These are phyloP conservation scores for Vararia minispora DNA, from an alignment of 768 basidiomycete genomes.

Conservation along the genomic window DNA sequence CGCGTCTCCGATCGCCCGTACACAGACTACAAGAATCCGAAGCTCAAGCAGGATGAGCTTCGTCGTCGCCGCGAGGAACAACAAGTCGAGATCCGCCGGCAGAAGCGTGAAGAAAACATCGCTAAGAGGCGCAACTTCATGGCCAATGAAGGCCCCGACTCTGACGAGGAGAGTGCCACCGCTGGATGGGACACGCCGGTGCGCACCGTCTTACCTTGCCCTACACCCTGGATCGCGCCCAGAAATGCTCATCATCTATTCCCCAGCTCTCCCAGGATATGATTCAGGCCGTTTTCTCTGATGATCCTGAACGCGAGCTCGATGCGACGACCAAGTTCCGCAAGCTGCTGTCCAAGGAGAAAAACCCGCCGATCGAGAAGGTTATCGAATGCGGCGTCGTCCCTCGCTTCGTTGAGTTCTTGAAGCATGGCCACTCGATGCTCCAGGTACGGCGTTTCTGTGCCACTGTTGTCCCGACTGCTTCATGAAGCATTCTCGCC, in stretches of 20 bases:
- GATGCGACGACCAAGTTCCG: slow-evolving; percentile 98
- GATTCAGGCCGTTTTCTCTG: slow-evolving; percentile 87
- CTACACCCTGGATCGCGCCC: no score
- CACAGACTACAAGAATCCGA: slow-evolving; percentile 85
- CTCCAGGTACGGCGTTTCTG: slow-evolving; percentile 47
- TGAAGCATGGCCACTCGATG: slow-evolving; percentile 71
- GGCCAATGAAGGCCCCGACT: slow-evolving; percentile 62
- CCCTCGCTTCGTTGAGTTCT: slow-evolving; percentile 92
- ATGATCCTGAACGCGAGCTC: slow-evolving; percentile 83
- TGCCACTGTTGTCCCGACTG: background rate
- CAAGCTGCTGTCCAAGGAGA: slow-evolving; percentile 97
- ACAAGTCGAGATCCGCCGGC: slow-evolving; percentile 96
- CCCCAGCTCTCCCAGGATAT: slow-evolving; percentile 77
- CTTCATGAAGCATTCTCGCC: background rate
- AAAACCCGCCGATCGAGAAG: slow-evolving; percentile 97
- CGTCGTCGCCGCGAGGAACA: slow-evolving; percentile 95
- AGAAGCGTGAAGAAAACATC: slow-evolving; percentile 98
- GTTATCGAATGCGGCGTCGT: slow-evolving; percentile 98
- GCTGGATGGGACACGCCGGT: slow-evolving; percentile 72
- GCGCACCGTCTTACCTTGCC: slow-evolving; percentile 19
- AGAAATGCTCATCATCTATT: slow-evolving; percentile 7
- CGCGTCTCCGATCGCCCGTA: slow-evolving; percentile 25
- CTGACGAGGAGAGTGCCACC: slow-evolving; percentile 80
- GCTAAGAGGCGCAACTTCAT: slow-evolving; percentile 95
- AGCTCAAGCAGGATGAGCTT: slow-evolving; percentile 85